Percentiles rank a stretch among this genome's conserved stretches.
Conservation (phyloP, 352 stramenopile species). For the Blastocystis sp. region DNA sequence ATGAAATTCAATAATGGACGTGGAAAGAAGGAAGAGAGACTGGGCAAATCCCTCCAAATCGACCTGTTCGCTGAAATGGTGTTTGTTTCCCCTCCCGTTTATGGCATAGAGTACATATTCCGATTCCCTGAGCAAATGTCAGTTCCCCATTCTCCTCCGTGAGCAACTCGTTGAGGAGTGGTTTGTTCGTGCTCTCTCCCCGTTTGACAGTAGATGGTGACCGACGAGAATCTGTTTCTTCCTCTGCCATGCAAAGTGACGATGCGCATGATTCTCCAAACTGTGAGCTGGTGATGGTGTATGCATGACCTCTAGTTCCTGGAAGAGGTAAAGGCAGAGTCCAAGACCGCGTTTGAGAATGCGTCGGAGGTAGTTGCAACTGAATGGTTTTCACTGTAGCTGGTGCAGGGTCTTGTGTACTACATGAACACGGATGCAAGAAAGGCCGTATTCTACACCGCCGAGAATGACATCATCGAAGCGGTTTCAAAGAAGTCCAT, state of each 20-base stretch:
- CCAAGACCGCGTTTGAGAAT: not conserved
- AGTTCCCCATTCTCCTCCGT: slow-evolving; percentile 12
- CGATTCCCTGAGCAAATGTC: not conserved
- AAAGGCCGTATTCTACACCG: not conserved
- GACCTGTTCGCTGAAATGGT: slow-evolving; percentile 20
- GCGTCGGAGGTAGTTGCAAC: not conserved
- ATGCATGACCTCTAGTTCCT: not conserved
- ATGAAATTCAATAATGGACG: slow-evolving; percentile 29
- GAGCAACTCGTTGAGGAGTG: not conserved
- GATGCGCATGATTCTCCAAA: slow-evolving; percentile 2
- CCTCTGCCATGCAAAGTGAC: not conserved
- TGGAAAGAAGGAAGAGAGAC: not conserved
- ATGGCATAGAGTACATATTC: not conserved
- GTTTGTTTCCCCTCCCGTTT: not conserved
- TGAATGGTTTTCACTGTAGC: not conserved
- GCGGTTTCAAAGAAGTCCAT: not conserved
- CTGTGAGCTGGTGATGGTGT: not conserved
- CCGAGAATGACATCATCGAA: not conserved
- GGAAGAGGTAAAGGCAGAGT: not conserved
- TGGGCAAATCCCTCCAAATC: not conserved
- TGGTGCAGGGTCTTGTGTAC: slow-evolving; percentile 27
- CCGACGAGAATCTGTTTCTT: not conserved
- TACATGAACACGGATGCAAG: not conserved
- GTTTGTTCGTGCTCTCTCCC: not conserved
- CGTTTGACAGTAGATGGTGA: slow-evolving; percentile 5